Evolutionary conservation across 768 basidiomycete species (phyloP), one percentile per base, ranked within the genome.

Genomic region (Chiua virens): DNA sequence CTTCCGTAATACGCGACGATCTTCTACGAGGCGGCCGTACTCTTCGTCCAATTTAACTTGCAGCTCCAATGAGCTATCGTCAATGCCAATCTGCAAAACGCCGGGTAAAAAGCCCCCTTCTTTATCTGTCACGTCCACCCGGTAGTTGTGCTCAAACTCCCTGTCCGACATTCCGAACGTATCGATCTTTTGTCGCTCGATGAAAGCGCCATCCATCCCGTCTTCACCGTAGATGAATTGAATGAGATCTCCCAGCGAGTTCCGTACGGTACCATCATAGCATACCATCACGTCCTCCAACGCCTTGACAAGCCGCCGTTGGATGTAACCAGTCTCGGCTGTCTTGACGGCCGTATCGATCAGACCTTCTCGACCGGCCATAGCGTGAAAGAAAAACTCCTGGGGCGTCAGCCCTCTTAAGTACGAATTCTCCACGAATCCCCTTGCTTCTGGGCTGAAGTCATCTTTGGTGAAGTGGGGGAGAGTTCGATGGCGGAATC

Each of bases 301-400:
- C 1, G 97, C 97, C 73, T 99, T 99, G 61, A 99, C 97, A 56
- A 99, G 78, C 52, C 96, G 90, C 62, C 96, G 90, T 69, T 99
- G 97, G 62, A 98, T 99, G 68, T 98, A 98, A 58, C 97, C 97
- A 0, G 97, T 98, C 73, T 99, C 97, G 41, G 97, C 97, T 5
- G 97, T 99, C 77, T 99, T 99, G 69, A 99, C 95, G 36, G 97
- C 97, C 4, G 97, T 98, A 79, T 99, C 97, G 63, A 98, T 98
- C 47, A 99, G 73, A 78, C 97, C 97, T 72, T 98, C 97, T 60
- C 97, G 91, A 71, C 97, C 96, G 62, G 96, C 96, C 96, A 98
- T 98, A 50, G 97, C 97, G 70, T 99, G 97, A 85, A 99, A 98
- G 80, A 98, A 98, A 79, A 92, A 99, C 66, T 99, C 97, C 57